phyloP scores from a whole-genome alignment of 192 early-diverging fungal genomes.

The Backusella macrospora region DNA sequence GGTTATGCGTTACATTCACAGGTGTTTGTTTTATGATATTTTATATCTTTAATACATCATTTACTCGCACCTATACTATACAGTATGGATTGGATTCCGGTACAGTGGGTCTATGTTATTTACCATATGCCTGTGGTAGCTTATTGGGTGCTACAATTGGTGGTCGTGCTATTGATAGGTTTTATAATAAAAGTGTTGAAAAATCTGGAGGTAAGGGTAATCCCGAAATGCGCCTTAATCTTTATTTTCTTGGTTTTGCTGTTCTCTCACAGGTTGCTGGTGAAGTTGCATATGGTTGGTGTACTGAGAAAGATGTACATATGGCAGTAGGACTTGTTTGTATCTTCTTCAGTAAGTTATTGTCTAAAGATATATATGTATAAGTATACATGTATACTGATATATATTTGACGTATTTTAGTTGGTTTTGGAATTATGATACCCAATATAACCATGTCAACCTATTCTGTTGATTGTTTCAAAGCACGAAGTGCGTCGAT shows the following conservation, averaged over 20 bases:
- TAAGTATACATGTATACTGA: not conserved
- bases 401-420: slow-evolving; percentile 2
- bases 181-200: slow-evolving; percentile 29
- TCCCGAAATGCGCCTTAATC: slow-evolving; percentile 38
- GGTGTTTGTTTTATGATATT: slow-evolving; percentile 35
- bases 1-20: slow-evolving; percentile 25
- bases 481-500: slow-evolving; percentile 32
- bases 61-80: slow-evolving; percentile 37
- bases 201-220: slow-evolving; percentile 18
- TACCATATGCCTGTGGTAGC: slow-evolving; percentile 32
- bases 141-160: slow-evolving; percentile 28
- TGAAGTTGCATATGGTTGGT: slow-evolving; percentile 39
- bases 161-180: slow-evolving; percentile 23
- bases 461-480: slow-evolving; percentile 45
- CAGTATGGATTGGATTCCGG: slow-evolving; percentile 37
- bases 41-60: slow-evolving; percentile 37
- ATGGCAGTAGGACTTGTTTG: slow-evolving; percentile 33
- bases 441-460: slow-evolving; percentile 33
- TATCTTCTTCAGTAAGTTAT: slow-evolving; percentile 37
- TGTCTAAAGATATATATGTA: not conserved
- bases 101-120: slow-evolving; percentile 41
- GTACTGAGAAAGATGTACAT: slow-evolving; percentile 33
- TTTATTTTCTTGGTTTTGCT: slow-evolving; percentile 16
- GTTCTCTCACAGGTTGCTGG: slow-evolving; percentile 20
- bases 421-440: slow-evolving; percentile 38